Percentiles rank a stretch among this genome's conserved stretches.
Conservation (phyloP, 2,329 filamentous ascomycete species). For the Fonsecaea monophora region DNA sequence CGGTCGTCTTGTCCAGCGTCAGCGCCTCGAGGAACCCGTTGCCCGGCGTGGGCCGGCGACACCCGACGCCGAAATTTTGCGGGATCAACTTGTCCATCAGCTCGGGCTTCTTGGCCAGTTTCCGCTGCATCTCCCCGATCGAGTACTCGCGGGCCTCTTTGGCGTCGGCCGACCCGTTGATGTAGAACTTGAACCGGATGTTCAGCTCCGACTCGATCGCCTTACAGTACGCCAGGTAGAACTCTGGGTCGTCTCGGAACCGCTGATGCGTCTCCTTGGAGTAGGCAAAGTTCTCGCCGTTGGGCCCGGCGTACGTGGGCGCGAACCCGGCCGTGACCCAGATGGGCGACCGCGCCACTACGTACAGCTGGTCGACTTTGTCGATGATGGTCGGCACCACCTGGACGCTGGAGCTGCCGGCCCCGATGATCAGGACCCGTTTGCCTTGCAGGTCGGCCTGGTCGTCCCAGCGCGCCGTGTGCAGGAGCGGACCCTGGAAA, state of each 20-base stretch:
- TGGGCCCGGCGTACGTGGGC: slow-evolving; percentile 22
- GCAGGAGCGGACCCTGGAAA: slow-evolving; percentile 62
- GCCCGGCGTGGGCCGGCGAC: slow-evolving; percentile 57
- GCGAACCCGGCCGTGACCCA: slow-evolving; percentile 37
- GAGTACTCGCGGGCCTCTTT: background rate
- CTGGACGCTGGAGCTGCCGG: slow-evolving; percentile 62
- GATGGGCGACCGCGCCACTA: slow-evolving; percentile 25
- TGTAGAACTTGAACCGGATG: slow-evolving; percentile 26
- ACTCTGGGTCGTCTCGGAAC: slow-evolving; percentile 29
- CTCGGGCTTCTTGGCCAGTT: background rate
- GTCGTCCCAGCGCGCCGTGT: slow-evolving; percentile 63
- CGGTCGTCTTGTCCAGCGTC: slow-evolving; percentile 65
- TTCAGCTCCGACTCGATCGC: slow-evolving; percentile 41
- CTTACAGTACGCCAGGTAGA: slow-evolving; percentile 43
- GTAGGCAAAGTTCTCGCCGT: slow-evolving; percentile 29
- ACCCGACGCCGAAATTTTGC: slow-evolving; percentile 45
- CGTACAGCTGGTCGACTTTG: slow-evolving; percentile 41
- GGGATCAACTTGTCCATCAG: slow-evolving; percentile 33
- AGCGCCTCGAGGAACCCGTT: slow-evolving; percentile 57
- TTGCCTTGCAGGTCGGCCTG: slow-evolving; percentile 58
- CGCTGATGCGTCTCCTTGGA: slow-evolving; percentile 36
- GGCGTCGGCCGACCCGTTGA: slow-evolving; percentile 10
- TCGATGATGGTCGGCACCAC: slow-evolving; percentile 58
- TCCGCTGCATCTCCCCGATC: slow-evolving; percentile 1
- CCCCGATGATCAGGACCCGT: slow-evolving; percentile 62